Base-by-base conservation (phyloP, 1,284 basidiomycete genomes). In the Exobasidium cylindrosporum region DNA sequence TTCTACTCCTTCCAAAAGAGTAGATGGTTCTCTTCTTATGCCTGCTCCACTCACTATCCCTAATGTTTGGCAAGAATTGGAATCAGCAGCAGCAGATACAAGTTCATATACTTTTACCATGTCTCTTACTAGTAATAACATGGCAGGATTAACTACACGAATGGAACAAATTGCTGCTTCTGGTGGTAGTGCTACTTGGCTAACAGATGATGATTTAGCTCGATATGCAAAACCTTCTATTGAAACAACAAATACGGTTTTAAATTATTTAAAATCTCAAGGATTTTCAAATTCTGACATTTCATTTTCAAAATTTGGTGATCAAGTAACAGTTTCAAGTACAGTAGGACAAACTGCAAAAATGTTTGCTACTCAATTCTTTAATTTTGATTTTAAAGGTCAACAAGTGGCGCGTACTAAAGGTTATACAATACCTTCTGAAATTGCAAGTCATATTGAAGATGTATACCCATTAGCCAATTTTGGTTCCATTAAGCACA, bases 91-190 rank as follows among this genome's bases (percentile, higher is more conserved):
- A 23, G 21, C 52, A 5, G 35, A 40, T 17, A 24, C 58, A 13
- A 52, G 24, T n/a, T 40, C 62, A 3, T 54, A 59, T 50, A 64
- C 56, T 17, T 59, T 65, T 31, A 62, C 61, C 21, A 54, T 65
- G 21, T 24, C 28, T n/a, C 64, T 65, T 23, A 26, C 58, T 10
- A 24, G 31, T 11, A 28, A 40, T 17, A 30, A 65, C 49, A 28
- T 58, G 45, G 57, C 14, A 26, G 64, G 64, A 26, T 56, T 65
- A 32, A 52, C 49, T 14, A 23, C 30, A 35, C 49, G 56, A 24
- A 65, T 65, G 64, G 3, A 62, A 45, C 5, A 59, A 46, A 64
- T 65, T 35, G 52, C 52, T 31, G 23, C 31, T 23, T n/a, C 14
- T 14, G 64, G 45, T 43, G 62, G 49, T n/a, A 21, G 24, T n/a